Evolutionary conservation across 169 alveolate species (phyloP).

Genomic region (Babesia divergens): DNA sequence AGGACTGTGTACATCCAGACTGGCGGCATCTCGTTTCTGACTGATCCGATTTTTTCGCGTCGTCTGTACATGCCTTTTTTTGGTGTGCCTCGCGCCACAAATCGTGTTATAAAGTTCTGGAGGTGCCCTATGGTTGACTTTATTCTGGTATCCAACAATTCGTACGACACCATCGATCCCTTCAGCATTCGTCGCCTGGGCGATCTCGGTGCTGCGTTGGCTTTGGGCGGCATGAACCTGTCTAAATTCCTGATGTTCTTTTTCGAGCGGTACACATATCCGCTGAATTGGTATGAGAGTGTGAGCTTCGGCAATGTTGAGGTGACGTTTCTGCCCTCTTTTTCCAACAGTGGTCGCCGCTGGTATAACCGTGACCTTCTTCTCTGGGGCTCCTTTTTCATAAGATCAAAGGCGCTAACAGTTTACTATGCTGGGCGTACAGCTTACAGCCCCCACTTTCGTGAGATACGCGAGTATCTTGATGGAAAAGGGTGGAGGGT

Average conservation of each 20-base stretch:
- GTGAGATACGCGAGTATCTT: constrained; percentile 22
- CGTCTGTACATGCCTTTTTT: constrained; percentile 19
- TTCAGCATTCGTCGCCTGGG: constrained; percentile 37
- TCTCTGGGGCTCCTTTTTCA: constrained; percentile 58
- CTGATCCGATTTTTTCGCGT: constrained; percentile 53
- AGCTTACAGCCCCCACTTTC: constrained; percentile 38
- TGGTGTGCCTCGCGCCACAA: constrained; percentile 21
- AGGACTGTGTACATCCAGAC: constrained; percentile 57
- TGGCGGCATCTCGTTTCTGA: constrained; percentile 46
- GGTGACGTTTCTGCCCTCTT: constrained; percentile 47
- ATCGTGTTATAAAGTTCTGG: constrained; percentile 28
- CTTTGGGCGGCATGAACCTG: constrained; percentile 51
- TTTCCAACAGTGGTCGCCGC: constrained; percentile 29
- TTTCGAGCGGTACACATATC: constrained; percentile 46
- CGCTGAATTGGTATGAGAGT: constrained; percentile 40
- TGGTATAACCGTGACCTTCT: constrained; percentile 29
- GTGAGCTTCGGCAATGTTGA: constrained; percentile 46
- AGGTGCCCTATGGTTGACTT: constrained; percentile 40
- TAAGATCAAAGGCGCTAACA: not conserved
- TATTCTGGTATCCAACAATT: constrained; percentile 38
- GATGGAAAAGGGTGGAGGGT: not conserved
- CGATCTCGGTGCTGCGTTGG: constrained; percentile 50
- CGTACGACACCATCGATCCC: constrained; percentile 39
- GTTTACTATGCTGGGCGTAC: constrained; percentile 48
- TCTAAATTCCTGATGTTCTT: constrained; percentile 27